Percentiles rank a stretch among this genome's conserved stretches.
Conservation (phyloP, 768 basidiomycete species). For the Tricholoma terreum region DNA sequence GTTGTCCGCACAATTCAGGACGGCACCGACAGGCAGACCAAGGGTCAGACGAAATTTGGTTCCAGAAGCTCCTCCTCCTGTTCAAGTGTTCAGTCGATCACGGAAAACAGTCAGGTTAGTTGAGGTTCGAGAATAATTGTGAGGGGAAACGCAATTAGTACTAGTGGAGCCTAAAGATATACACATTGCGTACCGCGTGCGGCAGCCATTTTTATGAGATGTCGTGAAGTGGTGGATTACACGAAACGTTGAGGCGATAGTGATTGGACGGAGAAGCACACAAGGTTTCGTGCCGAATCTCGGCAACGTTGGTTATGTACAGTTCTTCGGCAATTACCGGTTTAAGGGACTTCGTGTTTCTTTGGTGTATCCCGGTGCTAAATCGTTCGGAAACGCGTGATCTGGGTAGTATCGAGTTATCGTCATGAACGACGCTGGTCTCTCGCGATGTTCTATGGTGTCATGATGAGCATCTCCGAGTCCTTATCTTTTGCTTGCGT, state of each 20-base stretch:
- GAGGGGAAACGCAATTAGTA: slow-evolving; percentile 2
- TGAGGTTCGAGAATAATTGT: not conserved
- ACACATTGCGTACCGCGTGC: slow-evolving; percentile 24
- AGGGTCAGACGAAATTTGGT: slow-evolving; percentile 96
- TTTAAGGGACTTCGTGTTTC: too few relatives aligned
- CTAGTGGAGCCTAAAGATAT: not conserved
- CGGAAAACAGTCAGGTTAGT: not conserved
- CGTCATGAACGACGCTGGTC: too few relatives aligned
- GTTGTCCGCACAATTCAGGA: slow-evolving; percentile 98
- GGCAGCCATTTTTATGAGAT: slow-evolving; percentile 33
- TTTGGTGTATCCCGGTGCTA: too few relatives aligned
- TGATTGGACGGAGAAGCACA: slow-evolving; percentile 17
- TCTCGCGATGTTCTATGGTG: too few relatives aligned
- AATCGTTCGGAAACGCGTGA: too few relatives aligned
- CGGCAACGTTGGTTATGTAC: slow-evolving; percentile 20
- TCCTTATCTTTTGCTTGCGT: too few relatives aligned
- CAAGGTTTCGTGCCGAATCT: slow-evolving; percentile 26
- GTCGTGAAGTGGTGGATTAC: slow-evolving; percentile 24
- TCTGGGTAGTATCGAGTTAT: too few relatives aligned
- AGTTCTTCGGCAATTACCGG: slow-evolving; percentile 27
- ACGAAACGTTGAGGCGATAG: slow-evolving; percentile 13
- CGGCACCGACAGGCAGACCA: slow-evolving; percentile 91
- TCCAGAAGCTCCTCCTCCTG: slow-evolving; percentile 70
- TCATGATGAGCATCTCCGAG: too few relatives aligned
- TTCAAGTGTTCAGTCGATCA: not conserved